A percentile compares a stretch with the other conserved stretches of the same genome.
Conservation (phyloP, 2,329 filamentous ascomycete species). For the Fusarium neocosmosporiellum region DNA sequence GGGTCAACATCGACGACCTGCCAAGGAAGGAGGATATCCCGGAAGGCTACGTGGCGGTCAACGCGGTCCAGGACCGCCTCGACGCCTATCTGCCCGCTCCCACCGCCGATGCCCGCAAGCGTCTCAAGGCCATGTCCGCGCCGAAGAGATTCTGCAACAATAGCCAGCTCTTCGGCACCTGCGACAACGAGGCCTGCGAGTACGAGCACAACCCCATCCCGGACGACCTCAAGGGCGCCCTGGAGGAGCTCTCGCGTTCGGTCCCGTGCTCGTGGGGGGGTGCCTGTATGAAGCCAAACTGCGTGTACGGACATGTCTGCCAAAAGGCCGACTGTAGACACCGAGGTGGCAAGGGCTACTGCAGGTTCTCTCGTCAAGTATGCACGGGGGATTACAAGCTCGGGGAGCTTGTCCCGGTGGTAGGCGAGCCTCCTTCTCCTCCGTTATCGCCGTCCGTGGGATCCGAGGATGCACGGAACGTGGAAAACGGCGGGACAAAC, state of each 20-base stretch:
- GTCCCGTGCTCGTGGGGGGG: constrained; percentile 27
- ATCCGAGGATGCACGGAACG: no score
- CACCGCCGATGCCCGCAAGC: constrained; percentile 7
- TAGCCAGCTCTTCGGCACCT: constrained; percentile 24
- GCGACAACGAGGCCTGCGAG: constrained; percentile 25
- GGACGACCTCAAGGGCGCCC: constrained; percentile 20
- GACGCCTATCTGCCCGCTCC: constrained; percentile 24
- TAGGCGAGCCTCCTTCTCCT: no score
- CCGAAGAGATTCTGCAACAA: constrained; percentile 33
- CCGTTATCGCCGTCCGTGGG: no score
- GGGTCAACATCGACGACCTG: constrained; percentile 16
- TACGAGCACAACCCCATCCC: constrained; percentile 32
- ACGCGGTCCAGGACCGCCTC: constrained; percentile 27
- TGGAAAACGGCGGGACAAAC: no score
- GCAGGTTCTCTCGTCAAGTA: constrained; percentile 21
- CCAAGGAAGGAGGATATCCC: constrained; percentile 27
- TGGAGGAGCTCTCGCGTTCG: constrained; percentile 25
- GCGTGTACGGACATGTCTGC: constrained; percentile 35
- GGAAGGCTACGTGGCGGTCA: constrained; percentile 22
- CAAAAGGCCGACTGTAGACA: constrained; percentile 32
- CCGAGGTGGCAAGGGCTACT: constrained; percentile 27
- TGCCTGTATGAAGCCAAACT: constrained; percentile 21
- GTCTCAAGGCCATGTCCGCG: constrained; percentile 21
- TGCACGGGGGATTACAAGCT: constrained; percentile 35
- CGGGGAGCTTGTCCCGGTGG: no score